These are phyloP conservation scores for Leptographium wingfieldii DNA, from an alignment of 2,329 filamentous ascomycete genomes.

Conservation along the genomic window DNA sequence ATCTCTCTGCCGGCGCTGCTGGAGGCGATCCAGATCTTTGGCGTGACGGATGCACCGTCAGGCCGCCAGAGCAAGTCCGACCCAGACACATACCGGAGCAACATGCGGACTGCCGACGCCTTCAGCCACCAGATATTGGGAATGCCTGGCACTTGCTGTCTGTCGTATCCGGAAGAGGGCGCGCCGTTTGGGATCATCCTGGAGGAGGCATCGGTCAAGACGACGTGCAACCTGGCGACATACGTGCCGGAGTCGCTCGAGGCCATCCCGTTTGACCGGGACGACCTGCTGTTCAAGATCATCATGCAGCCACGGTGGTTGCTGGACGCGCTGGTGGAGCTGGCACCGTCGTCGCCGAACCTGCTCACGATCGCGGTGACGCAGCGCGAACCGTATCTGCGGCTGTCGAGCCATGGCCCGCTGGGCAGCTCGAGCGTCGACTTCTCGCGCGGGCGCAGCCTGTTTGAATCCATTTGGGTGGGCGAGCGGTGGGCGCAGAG, in stretches of 20 bases:
- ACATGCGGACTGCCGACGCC: conserved; percentile 40
- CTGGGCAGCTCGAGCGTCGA: conserved; percentile 53
- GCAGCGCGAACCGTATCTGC: conserved; percentile 55
- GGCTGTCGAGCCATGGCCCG: conserved; percentile 53
- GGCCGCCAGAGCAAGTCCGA: conserved; percentile 42
- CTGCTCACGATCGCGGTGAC: conserved; percentile 57
- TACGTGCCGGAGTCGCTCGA: conserved; percentile 65
- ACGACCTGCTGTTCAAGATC: conserved; percentile 74
- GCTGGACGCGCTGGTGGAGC: conserved; percentile 58
- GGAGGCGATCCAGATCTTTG: conserved; percentile 92
- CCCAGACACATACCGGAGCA: conserved; percentile 44
- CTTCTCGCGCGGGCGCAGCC: conserved; percentile 48
- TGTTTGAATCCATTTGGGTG: conserved; percentile 66
- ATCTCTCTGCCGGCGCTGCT: conserved; percentile 78
- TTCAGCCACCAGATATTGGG: conserved; percentile 76
- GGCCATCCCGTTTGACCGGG: conserved; percentile 78
- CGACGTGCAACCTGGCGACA: conserved; percentile 79
- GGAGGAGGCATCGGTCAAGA: conserved; percentile 75
- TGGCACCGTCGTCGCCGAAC: conserved; percentile 57
- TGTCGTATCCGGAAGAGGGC: conserved; percentile 64
- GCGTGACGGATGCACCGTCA: conserved; percentile 57
- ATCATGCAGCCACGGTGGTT: conserved; percentile 77
- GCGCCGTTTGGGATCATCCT: conserved; percentile 74
- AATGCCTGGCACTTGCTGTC: conserved; percentile 72
- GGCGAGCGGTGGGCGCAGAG: conserved; percentile 48